phyloP scores from a whole-genome alignment of 2,329 filamentous ascomycete genomes.

The Ophiobolus disseminans region DNA sequence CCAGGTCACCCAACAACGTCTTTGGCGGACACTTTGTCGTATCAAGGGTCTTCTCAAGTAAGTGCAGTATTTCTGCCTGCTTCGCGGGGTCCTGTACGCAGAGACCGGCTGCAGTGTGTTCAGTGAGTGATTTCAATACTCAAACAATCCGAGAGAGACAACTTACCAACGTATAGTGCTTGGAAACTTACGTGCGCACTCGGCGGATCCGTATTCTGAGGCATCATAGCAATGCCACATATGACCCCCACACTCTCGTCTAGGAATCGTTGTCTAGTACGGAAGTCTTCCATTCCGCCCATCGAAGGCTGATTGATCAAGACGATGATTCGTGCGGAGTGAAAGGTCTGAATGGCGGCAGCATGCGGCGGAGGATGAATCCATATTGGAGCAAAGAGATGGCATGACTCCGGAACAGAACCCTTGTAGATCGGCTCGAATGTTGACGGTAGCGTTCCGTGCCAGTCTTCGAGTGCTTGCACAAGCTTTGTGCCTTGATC shows the following conservation, averaged over 20 bases:
- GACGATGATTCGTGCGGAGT: slow-evolving; percentile 61
- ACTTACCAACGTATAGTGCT: slow-evolving; percentile 41
- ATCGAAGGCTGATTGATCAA: slow-evolving; percentile 60
- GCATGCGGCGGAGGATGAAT: slow-evolving; percentile 44
- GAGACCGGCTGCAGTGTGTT: slow-evolving; percentile 31
- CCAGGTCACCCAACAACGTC: slow-evolving; percentile 35
- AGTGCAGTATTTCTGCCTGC: slow-evolving; percentile 31
- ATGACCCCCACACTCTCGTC: slow-evolving; percentile 58
- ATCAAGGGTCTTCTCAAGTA: slow-evolving; percentile 38
- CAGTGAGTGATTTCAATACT: too few species aligned
- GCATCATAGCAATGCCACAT: slow-evolving; percentile 58
- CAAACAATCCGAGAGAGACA: too few species aligned
- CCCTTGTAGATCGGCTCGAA: slow-evolving; percentile 53
- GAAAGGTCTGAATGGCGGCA: slow-evolving; percentile 60
- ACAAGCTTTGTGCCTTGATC: slow-evolving; percentile 56
- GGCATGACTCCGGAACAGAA: slow-evolving; percentile 13
- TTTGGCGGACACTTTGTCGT: slow-evolving; percentile 41
- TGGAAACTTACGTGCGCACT: slow-evolving; percentile 39
- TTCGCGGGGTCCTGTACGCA: slow-evolving; percentile 39
- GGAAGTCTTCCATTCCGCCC: slow-evolving; percentile 59
- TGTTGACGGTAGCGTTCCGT: slow-evolving; percentile 52
- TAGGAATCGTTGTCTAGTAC: slow-evolving; percentile 53
- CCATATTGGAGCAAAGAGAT: slow-evolving; percentile 32
- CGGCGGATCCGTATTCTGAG: slow-evolving; percentile 33
- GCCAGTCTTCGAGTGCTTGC: slow-evolving; percentile 60